phyloP scores from a whole-genome alignment of 495 filamentous ascomycete genomes.

The Penicillium macrosclerotiorum region DNA sequence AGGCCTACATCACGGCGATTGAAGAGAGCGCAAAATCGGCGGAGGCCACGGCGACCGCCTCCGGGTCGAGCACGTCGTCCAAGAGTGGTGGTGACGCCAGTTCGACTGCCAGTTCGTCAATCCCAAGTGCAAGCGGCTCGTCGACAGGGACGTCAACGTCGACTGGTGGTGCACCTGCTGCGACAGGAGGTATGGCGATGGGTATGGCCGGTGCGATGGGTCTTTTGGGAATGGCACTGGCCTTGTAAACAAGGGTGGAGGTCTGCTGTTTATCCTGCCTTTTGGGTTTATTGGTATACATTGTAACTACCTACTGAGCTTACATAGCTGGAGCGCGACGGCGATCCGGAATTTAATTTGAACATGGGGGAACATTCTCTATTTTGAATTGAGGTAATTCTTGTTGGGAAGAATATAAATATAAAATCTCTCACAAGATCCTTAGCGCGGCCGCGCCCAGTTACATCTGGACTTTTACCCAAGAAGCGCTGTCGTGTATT shows the following conservation, averaged over 20 bases:
- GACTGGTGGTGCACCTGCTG: slow-evolving; percentile 10
- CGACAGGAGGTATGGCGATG: slow-evolving; percentile 18
- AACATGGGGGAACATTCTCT: no score
- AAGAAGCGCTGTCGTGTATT: no score
- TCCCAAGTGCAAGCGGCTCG: no score
- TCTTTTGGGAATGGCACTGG: slow-evolving; percentile 22
- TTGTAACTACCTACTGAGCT: no score
- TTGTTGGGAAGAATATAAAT: no score
- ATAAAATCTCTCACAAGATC: no score
- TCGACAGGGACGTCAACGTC: background rate
- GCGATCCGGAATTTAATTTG: no score
- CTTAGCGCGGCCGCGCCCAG: no score
- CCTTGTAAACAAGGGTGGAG: slow-evolving; percentile 14
- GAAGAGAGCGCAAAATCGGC: background rate
- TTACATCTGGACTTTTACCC: no score
- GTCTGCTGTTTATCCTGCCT: background rate
- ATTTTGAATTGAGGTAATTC: no score
- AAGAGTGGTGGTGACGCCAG: background rate
- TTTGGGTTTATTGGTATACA: no score
- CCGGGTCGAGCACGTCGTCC: background rate
- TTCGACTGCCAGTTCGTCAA: background rate
- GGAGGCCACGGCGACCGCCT: background rate
- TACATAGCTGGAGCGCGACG: no score
- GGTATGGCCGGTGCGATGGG: slow-evolving; percentile 24
- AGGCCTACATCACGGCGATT: slow-evolving; percentile 6